Evolutionary conservation across 2,329 filamentous ascomycete species (phyloP).

Genomic region (Scleromitrula shiraiana): DNA sequence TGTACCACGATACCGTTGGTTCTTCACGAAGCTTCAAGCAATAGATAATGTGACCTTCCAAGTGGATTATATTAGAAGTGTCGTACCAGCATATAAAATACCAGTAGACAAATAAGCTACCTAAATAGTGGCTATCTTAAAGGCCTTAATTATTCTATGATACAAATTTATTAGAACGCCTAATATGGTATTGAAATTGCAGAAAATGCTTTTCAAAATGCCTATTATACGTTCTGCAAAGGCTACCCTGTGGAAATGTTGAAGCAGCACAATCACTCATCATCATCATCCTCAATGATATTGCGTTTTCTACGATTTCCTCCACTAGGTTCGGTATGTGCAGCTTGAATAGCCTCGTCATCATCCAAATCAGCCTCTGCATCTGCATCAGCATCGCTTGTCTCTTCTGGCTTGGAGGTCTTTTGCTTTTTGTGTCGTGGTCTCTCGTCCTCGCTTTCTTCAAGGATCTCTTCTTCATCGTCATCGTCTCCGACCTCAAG

Average conservation of each 20-base stretch:
- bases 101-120: too few species aligned
- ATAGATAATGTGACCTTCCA: too few species aligned
- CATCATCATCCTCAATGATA: slow-evolving; percentile 53
- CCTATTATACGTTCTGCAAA: neutral
- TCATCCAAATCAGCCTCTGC: slow-evolving; percentile 49
- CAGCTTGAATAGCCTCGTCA: slow-evolving; percentile 32
- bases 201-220: slow-evolving; percentile 1
- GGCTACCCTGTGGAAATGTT: neutral
- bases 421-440: slow-evolving; percentile 29
- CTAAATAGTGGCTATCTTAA: too few species aligned
- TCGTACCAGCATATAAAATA: too few species aligned
- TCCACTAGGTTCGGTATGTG: slow-evolving; percentile 22
- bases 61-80: too few species aligned
- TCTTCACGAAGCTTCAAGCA: too few species aligned
- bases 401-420: slow-evolving; percentile 30
- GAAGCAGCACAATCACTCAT: slow-evolving; percentile 21
- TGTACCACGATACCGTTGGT: too few species aligned
- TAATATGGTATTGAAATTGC: neutral
- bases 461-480: slow-evolving; percentile 34
- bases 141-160: neutral
- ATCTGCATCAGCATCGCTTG: slow-evolving; percentile 41
- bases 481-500: slow-evolving; percentile 47
- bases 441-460: slow-evolving; percentile 34
- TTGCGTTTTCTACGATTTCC: slow-evolving; percentile 43
- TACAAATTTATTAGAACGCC: slow-evolving; percentile 5